A percentile compares a stretch with the other conserved stretches of the same genome.
Evolutionary conservation across 202 grass and related monocot species (phyloP).

Genomic region (Schoenoplectus tabernaemontani): DNA sequence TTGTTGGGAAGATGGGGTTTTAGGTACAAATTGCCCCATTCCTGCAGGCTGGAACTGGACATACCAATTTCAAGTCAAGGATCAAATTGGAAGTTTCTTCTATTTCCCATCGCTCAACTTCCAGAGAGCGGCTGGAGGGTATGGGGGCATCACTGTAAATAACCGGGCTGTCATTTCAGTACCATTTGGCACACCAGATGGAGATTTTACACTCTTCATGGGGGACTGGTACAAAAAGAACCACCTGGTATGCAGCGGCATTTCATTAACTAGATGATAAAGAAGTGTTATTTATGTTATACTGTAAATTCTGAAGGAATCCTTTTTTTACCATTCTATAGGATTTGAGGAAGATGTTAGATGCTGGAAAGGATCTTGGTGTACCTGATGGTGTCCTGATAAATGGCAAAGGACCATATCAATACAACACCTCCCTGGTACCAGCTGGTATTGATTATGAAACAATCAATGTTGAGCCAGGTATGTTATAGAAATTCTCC

Average conservation of each 20-base stretch:
- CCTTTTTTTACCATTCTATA: constrained; percentile 19
- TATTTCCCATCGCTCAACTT: constrained; percentile 81
- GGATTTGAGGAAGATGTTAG: constrained; percentile 69
- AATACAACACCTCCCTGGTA: constrained; percentile 80
- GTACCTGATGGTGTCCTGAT: constrained; percentile 87
- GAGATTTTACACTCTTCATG: constrained; percentile 72
- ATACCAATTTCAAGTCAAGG: constrained; percentile 96
- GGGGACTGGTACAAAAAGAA: constrained; percentile 97
- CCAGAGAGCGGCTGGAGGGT: constrained; percentile 71
- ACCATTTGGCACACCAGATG: constrained; percentile 66
- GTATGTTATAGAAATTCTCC: constrained; percentile 26
- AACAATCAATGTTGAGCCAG: constrained; percentile 90
- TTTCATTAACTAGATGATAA: not conserved
- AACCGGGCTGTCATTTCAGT: constrained; percentile 71
- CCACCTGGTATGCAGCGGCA: constrained; percentile 33
- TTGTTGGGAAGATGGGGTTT: constrained; percentile 92
- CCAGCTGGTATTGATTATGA: constrained; percentile 63
- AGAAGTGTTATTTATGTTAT: not conserved
- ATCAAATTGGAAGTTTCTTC: constrained; percentile 98
- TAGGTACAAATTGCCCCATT: constrained; percentile 88
- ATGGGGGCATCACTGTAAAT: constrained; percentile 80
- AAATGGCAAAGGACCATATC: constrained; percentile 88
- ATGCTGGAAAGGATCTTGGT: constrained; percentile 70
- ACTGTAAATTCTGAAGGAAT: not conserved
- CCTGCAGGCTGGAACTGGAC: constrained; percentile 97